These are phyloP conservation scores for Henckelia pumila DNA, from an alignment of 257 asterid species.

Conservation along the genomic window DNA sequence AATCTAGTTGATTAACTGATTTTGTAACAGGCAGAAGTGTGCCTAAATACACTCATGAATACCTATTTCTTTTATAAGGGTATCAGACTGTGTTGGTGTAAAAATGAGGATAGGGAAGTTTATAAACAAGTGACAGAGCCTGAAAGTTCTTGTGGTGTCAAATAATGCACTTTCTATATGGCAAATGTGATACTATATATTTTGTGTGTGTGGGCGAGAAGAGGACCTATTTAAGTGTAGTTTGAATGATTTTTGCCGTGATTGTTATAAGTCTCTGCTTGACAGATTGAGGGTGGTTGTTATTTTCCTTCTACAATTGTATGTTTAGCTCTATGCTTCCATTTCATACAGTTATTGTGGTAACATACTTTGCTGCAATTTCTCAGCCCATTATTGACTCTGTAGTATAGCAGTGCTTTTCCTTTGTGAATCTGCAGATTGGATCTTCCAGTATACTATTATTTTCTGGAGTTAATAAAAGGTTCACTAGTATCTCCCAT, in stretches of 20 bases:
- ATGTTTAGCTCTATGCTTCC: slow-evolving; percentile 11
- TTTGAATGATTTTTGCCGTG: slow-evolving; percentile 1
- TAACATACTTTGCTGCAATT: slow-evolving; percentile 3
- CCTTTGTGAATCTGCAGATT: slow-evolving; percentile 21
- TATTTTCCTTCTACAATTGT: slow-evolving; percentile 6
- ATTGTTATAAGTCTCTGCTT: slow-evolving; percentile 17
- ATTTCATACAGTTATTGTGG: slow-evolving; percentile 1
- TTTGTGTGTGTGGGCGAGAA: not conserved
- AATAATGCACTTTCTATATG: not conserved
- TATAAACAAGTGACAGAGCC: not conserved
- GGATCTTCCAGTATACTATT: slow-evolving; percentile 5
- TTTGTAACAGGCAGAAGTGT: not conserved
- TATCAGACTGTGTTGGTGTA: not conserved
- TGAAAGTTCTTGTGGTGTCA: not conserved
- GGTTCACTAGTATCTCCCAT: slow-evolving; percentile 8
- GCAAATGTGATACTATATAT: too few relatives aligned
- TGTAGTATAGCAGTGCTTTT: slow-evolving; percentile 3
- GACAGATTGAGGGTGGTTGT: slow-evolving; percentile 3
- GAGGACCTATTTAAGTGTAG: not conserved
- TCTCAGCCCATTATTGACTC: slow-evolving; percentile 21
- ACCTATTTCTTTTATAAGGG: slow-evolving; percentile 4
- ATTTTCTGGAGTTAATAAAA: slow-evolving; percentile 11
- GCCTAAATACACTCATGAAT: slow-evolving; percentile 1
- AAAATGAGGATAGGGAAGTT: not conserved
- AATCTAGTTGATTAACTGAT: not conserved